Base-by-base conservation (phyloP, 257 asterid species). In the Datura wrightii region DNA sequence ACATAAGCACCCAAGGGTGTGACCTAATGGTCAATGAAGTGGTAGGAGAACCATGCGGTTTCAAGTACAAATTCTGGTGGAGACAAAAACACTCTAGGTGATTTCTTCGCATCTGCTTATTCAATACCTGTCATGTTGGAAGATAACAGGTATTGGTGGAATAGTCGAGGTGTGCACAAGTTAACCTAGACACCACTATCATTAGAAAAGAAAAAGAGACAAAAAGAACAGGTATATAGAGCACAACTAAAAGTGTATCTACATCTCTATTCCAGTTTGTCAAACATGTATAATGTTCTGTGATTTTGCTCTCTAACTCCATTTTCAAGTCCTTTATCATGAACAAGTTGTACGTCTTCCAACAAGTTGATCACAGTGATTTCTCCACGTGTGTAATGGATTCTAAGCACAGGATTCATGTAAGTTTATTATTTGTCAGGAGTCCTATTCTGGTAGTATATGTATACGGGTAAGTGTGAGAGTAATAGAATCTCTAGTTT, bases 401-500 rank as follows among this genome's bases (percentile, higher is more conserved):
- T 74, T 74, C 42, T 74, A 48, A 24, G 60, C 42, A 72, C 10
- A 46, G 74, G 48, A 66, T 66, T 66, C 74, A 65, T 37, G 14
- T 36, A 6, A 10, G 74, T 1, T 34, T 13, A 34, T 36, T 66
- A n/a, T 66, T 66, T 66, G 48, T 74, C 19, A 24, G 19, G 80
- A 50, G 19, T 76, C 60, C 24, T 76, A 24, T 48, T 48, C 24
- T 50, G 81, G 24, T 50, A 13, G 81, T 50, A 24, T 72, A 9
- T 76, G 4, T 76, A 42, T 24, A 71, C 18, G 55, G 55, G 10
- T 42, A 71, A 71, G 79, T 42, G 5, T n/a, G 5, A 71, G 54
- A 10, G n/a, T 42, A 18, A 71, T 71, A 42, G 37, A 71, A 44
- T 70, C 54, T 41, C 34, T 71, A 42, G 15, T 42, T 42, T 42